Evolutionary conservation across 176 grass and related monocot species (phyloP), one percentile per base, ranked within the genome.

Genomic region (Ampelocalamus luodianensis): DNA sequence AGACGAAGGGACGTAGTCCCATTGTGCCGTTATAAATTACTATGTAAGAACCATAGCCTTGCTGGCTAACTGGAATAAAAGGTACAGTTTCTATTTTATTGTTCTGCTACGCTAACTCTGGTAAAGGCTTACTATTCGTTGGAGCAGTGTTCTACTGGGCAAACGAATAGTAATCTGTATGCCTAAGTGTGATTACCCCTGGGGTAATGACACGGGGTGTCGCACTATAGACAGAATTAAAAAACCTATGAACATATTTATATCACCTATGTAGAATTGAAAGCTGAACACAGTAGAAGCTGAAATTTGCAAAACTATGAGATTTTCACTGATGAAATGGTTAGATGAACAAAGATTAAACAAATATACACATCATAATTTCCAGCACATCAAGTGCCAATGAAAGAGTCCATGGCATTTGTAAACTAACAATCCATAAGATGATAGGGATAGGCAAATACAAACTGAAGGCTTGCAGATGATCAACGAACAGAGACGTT

Each of bases 201-300:
- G n/a, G n/a, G n/a, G n/a, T n/a, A n/a, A n/a, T n/a, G n/a, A n/a
- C n/a, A n/a, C n/a, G n/a, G n/a, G n/a, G n/a, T n/a, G n/a, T n/a
- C n/a, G n/a, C n/a, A n/a, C 94, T 91, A 69, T 40, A 87, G 26
- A 14, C 15, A n/a, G 9, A 71, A 82, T 71, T 42, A 29, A 54
- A 74, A 22, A 32, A 29, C 10, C 26, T 64, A 77, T 0, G 5
- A 77, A 77, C 71, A 74, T 18, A 81, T 85, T 80, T 62, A 27
- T 18, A 61, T 10, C 32, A 56, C n/a, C 10, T 8, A 15, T 17
- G 4, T 10, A 34, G 36, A 56, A 12, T 9, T 44, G 8, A 68
- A 43, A 69, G 23, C 34, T 69, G 16, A 11, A 82, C 6, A 34
- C 14, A 70, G n/a, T n/a, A 48, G 10, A 23, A 66, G 16, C 55